A percentile compares a stretch with the other conserved stretches of the same genome.
Evolutionary conservation across 106 monocot species (phyloP).

Genomic region (Posidonia australis): DNA sequence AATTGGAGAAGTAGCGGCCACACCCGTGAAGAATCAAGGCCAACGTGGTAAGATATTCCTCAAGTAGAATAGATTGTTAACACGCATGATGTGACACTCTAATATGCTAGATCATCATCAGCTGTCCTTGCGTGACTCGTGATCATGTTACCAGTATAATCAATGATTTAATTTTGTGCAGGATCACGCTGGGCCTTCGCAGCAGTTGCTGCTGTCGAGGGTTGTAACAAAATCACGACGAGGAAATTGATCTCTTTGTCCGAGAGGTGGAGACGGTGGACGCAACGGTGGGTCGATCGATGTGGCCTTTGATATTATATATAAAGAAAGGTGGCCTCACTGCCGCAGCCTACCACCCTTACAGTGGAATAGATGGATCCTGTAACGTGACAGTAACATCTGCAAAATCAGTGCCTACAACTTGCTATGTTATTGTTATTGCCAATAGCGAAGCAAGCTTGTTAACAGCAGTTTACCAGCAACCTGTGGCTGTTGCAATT

Average conservation of each 20-base stretch:
- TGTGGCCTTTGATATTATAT: conserved; percentile 15
- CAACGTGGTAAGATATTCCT: conserved; percentile 13
- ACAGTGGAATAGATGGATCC: conserved; percentile 2
- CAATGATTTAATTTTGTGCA: conserved; percentile 6
- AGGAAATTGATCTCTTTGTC: conserved; percentile 15
- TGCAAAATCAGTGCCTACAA: background rate
- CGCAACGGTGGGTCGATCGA: conserved; percentile 9
- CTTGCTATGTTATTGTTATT: background rate
- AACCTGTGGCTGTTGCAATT: background rate
- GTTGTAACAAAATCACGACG: conserved; percentile 15
- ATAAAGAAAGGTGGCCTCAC: conserved; percentile 4
- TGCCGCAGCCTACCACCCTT: conserved; percentile 11
- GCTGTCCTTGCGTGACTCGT: no score
- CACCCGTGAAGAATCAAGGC: conserved; percentile 19
- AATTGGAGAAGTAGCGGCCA: conserved; percentile 17
- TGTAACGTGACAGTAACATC: background rate
- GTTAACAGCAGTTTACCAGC: background rate
- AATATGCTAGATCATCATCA: no score
- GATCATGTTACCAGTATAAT: no score
- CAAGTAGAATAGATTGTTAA: no score
- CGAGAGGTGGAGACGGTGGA: conserved; percentile 11
- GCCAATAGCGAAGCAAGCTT: background rate
- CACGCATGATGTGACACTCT: no score
- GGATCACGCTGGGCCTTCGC: conserved; percentile 28
- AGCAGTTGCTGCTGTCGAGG: conserved; percentile 17